Base-by-base conservation (phyloP, 2,329 filamentous ascomycete genomes). In the Septoria linicola region DNA sequence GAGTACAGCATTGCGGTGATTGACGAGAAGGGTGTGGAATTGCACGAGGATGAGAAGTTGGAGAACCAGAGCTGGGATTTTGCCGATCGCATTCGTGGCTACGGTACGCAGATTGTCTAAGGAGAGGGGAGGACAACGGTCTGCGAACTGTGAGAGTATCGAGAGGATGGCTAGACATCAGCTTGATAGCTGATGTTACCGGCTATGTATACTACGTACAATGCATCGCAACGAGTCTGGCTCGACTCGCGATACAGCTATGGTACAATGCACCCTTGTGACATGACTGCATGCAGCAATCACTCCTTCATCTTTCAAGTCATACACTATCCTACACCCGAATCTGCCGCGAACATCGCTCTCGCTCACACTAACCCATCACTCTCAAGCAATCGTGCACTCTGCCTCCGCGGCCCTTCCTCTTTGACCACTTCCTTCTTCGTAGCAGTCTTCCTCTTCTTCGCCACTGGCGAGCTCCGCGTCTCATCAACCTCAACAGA, bases 21-120 rank as follows among this genome's bases (percentile, higher is more conserved):
- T 49, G 87, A 89, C 74, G 88, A 89, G 41, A 89, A 70, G 43
- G 67, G 88, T n/a, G 84, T 97, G 53, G 87, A 95, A 49, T 70
- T 96, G 61, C 85, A 85, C 71, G 83, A 95, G 73, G 76, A 87
- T 64, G 88, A 95, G 78, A 84, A 90, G 79, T 79, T 99, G 60
- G 91, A 97, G 79, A 80, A 85, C 65, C 92, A 97, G 80, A 96
- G 90, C 80, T 97, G 92, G 93, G 90, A 88, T 44, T 99, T 99
- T 76, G 93, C 93, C 19, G 92, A 97, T 70, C 81, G 85, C 63
- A 96, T 99, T 72, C 87, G 83, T 72, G 93, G 93, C 37, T 99
- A 99, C 70, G 93, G 93, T 55, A 95, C 91, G 20, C 91, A 97
- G 78, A 68, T 65, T 11, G 66, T 65, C 43, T 54, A 49, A 57